Base-by-base conservation (phyloP, 2,329 filamentous ascomycete species). In the Alternaria conjuncta region DNA sequence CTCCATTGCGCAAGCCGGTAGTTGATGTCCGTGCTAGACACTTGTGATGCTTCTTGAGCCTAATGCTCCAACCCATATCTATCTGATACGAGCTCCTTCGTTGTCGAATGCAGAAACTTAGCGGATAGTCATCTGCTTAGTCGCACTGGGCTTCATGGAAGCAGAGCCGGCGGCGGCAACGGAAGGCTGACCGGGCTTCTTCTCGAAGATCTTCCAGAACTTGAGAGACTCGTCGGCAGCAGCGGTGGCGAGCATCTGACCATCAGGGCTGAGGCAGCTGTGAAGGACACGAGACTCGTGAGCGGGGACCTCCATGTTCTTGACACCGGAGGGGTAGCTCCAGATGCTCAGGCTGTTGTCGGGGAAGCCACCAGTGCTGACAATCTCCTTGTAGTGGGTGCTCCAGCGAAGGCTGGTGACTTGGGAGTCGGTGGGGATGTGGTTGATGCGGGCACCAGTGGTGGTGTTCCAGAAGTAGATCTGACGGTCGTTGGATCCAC, bases 381-480 rank as follows among this genome's bases (percentile, higher is more conserved):
- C 94, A 75, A 99, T 96, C 87, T 99, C 96, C 72, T 96, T 94
- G 87, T 98, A 97, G 82, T 93, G 91, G 66, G 94, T 93, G 86
- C 93, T 97, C 96, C 96, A 99, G 75, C 94, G 91, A 61, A 99
- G 88, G 73, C 92, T 96, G 71, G 96, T 99, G 61, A 99, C 96
- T 82, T 99, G 96, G 50, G 94, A 97, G 65, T 96, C 96, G 44
- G 96, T 98, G 81, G 98, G 94, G 81, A 99, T 98, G 87, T 93
- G 97, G 90, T 99, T 99, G 84, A 97, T 94, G 74, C 96, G 92
- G 57, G 96, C 95, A 65, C 96, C 96, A 5, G 95, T 97, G 21
- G 96, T 98, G 50, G 94, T 96, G 87, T 99, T 99, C 96, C 96
- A 99, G 88, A 99, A 99, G 86, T 99, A 96, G 82, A 99, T 99